phyloP scores from a whole-genome alignment of 2,329 filamentous ascomycete species.

The Mycocentrospora acerina region DNA sequence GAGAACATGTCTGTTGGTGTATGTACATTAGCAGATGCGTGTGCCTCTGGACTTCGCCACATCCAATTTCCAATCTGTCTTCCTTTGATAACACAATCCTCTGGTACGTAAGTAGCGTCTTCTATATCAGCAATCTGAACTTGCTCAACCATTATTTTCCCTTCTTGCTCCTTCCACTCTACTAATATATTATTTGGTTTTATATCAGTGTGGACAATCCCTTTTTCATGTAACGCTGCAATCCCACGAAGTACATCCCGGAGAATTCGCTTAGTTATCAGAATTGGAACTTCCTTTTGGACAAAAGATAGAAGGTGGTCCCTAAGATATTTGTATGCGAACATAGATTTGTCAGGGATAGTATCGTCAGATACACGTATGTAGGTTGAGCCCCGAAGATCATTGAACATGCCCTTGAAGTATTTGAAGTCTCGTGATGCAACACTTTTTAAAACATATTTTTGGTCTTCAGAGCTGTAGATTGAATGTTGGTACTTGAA shows the following conservation, averaged over 20 bases:
- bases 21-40: constrained; percentile 42
- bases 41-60: constrained; percentile 51
- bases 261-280: constrained; percentile 47
- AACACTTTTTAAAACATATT: constrained; percentile 9
- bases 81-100: constrained; percentile 40
- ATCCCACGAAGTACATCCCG: constrained; percentile 22
- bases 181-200: constrained; percentile 51
- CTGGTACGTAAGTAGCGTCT: constrained; percentile 44
- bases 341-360: constrained; percentile 49
- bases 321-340: constrained; percentile 48
- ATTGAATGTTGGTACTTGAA: constrained; percentile 1
- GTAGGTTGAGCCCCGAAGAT: constrained; percentile 8
- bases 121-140: constrained; percentile 48
- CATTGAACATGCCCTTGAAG: constrained; percentile 12
- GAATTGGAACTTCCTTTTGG: constrained; percentile 43
- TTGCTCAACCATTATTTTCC: constrained; percentile 34
- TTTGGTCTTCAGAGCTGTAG: constrained; percentile 1
- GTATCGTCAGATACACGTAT: constrained; percentile 37
- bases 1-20: constrained; percentile 50
- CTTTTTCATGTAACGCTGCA: constrained; percentile 12
- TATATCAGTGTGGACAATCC: constrained; percentile 36
- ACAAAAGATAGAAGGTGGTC: constrained; percentile 47
- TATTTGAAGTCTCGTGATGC: constrained; percentile 4
- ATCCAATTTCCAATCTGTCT: constrained; percentile 46
- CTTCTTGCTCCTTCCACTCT: constrained; percentile 38